These are phyloP conservation scores for Pyrenophora teres DNA, from an alignment of 2,329 filamentous ascomycete species.

Conservation along the genomic window DNA sequence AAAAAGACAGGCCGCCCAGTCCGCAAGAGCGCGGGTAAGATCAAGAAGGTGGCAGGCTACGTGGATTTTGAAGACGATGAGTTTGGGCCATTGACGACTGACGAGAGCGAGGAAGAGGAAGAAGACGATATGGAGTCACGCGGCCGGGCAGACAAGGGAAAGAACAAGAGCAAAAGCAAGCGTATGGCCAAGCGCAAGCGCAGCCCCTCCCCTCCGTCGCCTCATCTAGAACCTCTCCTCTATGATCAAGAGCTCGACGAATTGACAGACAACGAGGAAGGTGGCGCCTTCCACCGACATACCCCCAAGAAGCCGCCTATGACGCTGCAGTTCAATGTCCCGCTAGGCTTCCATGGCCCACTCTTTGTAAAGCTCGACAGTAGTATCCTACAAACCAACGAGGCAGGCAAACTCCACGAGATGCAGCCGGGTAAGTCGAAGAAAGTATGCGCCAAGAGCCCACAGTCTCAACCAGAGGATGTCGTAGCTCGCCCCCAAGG, in stretches of 20 bases:
- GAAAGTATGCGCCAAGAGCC: constrained; percentile 5
- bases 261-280: constrained; percentile 36
- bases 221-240: constrained; percentile 42
- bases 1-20: constrained; percentile 50
- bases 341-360: constrained; percentile 52
- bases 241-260: constrained; percentile 36
- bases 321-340: constrained; percentile 54
- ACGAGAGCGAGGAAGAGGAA: constrained; percentile 26
- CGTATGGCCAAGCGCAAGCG: constrained; percentile 45
- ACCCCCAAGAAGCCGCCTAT: constrained; percentile 34
- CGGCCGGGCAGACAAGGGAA: constrained; percentile 10
- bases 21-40: constrained; percentile 48
- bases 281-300: constrained; percentile 18
- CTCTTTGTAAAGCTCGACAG: constrained; percentile 50
- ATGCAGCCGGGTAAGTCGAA: constrained; percentile 23
- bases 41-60: constrained; percentile 43
- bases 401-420: constrained; percentile 16
- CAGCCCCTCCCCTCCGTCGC: constrained; percentile 42
- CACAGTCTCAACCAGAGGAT: not conserved
- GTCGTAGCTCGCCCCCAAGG: constrained; percentile 1
- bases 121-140: constrained; percentile 30
- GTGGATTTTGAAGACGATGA: constrained; percentile 48
- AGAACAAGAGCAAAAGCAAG: constrained; percentile 27
- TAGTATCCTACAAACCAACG: constrained; percentile 21
- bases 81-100: constrained; percentile 29